phyloP scores from a whole-genome alignment of 257 asterid species.

The Echium plantagineum region DNA sequence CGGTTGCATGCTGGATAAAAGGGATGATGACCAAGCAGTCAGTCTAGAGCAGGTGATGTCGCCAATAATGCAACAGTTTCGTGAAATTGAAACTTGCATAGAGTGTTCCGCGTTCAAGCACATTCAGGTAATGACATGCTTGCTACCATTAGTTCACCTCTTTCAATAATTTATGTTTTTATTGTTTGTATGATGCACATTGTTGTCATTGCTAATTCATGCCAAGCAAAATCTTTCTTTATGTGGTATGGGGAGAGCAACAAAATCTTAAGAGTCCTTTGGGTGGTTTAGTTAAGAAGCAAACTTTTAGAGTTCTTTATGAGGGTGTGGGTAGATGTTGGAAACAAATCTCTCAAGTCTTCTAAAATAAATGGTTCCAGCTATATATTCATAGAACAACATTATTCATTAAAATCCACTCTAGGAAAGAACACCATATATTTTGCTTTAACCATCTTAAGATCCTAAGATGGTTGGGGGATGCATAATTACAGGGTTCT shows the following conservation, averaged over 20 bases:
- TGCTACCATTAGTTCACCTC: neutral
- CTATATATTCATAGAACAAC: no score
- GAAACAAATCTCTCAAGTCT: no score
- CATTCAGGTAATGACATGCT: slow-evolving; percentile 46
- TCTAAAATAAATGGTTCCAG: no score
- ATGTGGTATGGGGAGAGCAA: neutral
- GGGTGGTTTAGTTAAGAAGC: no score
- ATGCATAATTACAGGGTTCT: no score
- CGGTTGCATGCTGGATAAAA: slow-evolving; percentile 93
- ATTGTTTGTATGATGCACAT: neutral
- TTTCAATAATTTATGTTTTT: neutral
- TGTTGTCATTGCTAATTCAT: neutral
- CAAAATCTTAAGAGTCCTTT: neutral
- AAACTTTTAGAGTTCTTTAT: no score
- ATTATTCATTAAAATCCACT: no score
- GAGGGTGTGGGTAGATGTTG: no score
- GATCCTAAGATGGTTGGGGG: no score
- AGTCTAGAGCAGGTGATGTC: slow-evolving; percentile 94
- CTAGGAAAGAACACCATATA: no score
- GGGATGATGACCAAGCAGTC: slow-evolving; percentile 62
- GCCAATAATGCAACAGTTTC: slow-evolving; percentile 94
- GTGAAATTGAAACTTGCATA: slow-evolving; percentile 97
- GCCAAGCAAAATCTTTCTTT: neutral
- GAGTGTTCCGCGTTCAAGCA: slow-evolving; percentile 79
- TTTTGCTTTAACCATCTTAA: no score